Evolutionary conservation across 2,329 filamentous ascomycete genomes (phyloP).

Genomic region (Calonectria montana): DNA sequence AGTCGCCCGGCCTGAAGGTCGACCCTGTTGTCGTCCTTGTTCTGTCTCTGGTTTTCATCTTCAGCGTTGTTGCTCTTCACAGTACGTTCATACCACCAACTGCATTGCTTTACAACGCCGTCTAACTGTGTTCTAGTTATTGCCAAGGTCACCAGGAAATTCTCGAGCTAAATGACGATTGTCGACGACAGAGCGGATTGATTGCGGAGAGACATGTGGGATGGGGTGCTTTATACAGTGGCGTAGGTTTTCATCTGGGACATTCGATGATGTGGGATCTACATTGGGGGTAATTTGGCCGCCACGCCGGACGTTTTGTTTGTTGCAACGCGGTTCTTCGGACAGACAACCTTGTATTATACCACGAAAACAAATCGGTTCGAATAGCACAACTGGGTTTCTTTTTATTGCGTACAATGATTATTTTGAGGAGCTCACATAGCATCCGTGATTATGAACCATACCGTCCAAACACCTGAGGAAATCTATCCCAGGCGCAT

Average conservation of each 20-base stretch:
- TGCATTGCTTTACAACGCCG: neutral
- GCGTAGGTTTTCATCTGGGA: conserved; percentile 36
- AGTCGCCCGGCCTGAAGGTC: conserved; percentile 96
- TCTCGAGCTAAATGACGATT: conserved; percentile 68
- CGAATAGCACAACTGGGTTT: conserved; percentile 40
- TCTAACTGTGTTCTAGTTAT: conserved; percentile 73
- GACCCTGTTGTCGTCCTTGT: conserved; percentile 98
- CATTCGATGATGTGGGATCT: conserved; percentile 38
- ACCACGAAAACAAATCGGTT: conserved; percentile 43
- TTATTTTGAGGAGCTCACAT: neutral
- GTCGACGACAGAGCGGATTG: conserved; percentile 21
- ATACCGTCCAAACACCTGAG: neutral
- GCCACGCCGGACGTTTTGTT: conserved; percentile 42
- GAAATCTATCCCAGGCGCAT: neutral
- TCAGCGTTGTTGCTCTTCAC: conserved; percentile 96
- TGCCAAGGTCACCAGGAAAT: conserved; percentile 92
- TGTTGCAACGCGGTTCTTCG: conserved; percentile 41
- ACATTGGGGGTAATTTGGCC: conserved; percentile 41
- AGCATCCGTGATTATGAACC: neutral
- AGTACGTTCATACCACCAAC: conserved; percentile 69
- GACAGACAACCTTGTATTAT: conserved; percentile 48
- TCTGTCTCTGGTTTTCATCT: conserved; percentile 97
- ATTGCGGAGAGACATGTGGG: conserved; percentile 18
- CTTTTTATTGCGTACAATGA: conserved; percentile 32
- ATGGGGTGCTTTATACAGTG: conserved; percentile 35